These are phyloP conservation scores for Tarenaya hassleriana DNA, from an alignment of 345 rosid genomes.

Conservation along the genomic window DNA sequence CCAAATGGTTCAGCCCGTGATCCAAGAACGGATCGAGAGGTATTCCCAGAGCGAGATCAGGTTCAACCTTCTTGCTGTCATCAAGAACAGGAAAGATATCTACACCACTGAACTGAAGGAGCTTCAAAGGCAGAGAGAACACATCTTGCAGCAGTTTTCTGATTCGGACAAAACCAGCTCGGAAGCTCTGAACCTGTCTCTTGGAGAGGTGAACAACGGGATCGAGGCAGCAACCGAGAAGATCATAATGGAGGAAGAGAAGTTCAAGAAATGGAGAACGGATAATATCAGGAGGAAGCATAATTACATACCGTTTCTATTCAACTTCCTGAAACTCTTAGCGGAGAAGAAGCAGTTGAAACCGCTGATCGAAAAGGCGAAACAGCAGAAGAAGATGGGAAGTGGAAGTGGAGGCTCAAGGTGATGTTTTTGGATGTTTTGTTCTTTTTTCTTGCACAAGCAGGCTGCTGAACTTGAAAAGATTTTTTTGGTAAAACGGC, in stretches of 20 bases:
- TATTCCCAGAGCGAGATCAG: slow-evolving; percentile 91
- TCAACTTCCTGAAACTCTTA: slow-evolving; percentile 91
- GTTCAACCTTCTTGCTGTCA: slow-evolving; percentile 91
- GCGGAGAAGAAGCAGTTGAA: slow-evolving; percentile 99
- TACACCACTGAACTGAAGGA: slow-evolving; percentile 83
- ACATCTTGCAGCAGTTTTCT: slow-evolving; percentile 60
- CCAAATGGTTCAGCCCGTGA: slow-evolving; percentile 86
- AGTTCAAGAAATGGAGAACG: slow-evolving; percentile 92
- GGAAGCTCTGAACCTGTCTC: slow-evolving; percentile 52
- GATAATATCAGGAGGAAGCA: slow-evolving; percentile 96
- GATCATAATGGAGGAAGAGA: slow-evolving; percentile 92
- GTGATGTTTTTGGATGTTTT: slow-evolving; percentile 20
- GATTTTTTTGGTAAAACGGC: no score
- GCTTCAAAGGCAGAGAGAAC: slow-evolving; percentile 76
- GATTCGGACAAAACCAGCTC: slow-evolving; percentile 38
- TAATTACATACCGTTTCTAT: slow-evolving; percentile 91
- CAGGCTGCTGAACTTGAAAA: no score
- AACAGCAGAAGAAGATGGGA: slow-evolving; percentile 85
- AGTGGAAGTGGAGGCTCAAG: slow-evolving; percentile 46
- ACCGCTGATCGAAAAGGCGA: slow-evolving; percentile 95
- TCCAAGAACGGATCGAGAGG: slow-evolving; percentile 87
- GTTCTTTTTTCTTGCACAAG: no score
- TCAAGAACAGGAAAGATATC: slow-evolving; percentile 81
- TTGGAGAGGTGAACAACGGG: slow-evolving; percentile 62
- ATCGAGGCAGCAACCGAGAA: slow-evolving; percentile 79